Evolutionary conservation across 2,329 filamentous ascomycete genomes (phyloP).

Genomic region (Fusarium subglutinans): DNA sequence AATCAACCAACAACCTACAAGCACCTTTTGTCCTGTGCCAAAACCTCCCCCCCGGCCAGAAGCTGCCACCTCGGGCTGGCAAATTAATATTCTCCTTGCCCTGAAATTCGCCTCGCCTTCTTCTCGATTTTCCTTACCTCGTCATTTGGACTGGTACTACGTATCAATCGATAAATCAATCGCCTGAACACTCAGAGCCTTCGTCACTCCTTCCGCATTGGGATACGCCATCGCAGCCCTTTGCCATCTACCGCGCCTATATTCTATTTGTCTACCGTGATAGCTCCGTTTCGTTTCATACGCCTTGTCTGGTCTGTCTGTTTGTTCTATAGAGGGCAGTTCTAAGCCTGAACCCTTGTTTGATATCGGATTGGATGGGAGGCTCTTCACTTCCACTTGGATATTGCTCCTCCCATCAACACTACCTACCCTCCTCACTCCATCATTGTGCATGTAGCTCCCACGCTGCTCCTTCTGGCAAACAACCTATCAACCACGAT

Average conservation of each 20-base stretch:
- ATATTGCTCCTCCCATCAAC: not conserved
- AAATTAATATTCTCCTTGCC: not conserved
- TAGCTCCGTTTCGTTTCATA: slow-evolving; percentile 9
- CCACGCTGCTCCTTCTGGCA: slow-evolving; percentile 1
- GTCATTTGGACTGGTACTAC: not conserved
- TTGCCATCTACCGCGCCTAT: not conserved
- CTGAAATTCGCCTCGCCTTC: not conserved
- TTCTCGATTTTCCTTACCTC: not conserved
- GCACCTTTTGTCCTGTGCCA: not conserved
- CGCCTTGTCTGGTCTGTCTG: not conserved
- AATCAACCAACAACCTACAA: not conserved
- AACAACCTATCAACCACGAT: slow-evolving; percentile 11
- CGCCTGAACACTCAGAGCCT: slow-evolving; percentile 4
- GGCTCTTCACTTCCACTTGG: not conserved
- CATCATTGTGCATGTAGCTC: not conserved
- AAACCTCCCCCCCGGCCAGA: slow-evolving; percentile 6
- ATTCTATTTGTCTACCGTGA: not conserved
- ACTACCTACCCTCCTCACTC: not conserved
- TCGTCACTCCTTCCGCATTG: slow-evolving; percentile 29
- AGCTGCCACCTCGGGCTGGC: slow-evolving; percentile 6
- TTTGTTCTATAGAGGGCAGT: not conserved
- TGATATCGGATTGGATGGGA: slow-evolving; percentile 14
- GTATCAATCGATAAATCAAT: slow-evolving; percentile 2
- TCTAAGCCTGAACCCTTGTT: slow-evolving; percentile 10
- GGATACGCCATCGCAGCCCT: not conserved